A percentile compares a stretch with the other conserved stretches of the same genome.
These are phyloP conservation scores for Delonix regia DNA, from an alignment of 306 rosid genomes.

Conservation along the genomic window DNA sequence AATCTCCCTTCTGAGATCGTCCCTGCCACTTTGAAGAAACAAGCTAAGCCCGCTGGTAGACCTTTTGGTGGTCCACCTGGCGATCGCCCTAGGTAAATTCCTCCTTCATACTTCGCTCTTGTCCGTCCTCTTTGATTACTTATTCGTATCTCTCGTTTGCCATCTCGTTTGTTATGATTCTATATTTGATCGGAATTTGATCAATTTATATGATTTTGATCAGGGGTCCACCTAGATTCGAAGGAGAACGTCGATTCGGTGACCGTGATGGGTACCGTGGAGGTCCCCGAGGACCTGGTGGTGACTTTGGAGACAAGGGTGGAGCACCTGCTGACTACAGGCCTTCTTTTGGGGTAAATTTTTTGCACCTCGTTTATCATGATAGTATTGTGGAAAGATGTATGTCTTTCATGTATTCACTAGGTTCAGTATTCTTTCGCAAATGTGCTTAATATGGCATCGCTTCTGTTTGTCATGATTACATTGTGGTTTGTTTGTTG, in stretches of 20 bases:
- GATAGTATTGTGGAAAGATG: background rate
- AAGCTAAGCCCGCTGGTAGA: slow-evolving; percentile 67
- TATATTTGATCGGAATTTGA: background rate
- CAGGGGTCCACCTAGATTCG: slow-evolving; percentile 77
- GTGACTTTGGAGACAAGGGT: slow-evolving; percentile 79
- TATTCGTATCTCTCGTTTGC: background rate
- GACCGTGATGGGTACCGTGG: slow-evolving; percentile 87
- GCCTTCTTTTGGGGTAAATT: slow-evolving; percentile 66
- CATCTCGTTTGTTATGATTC: background rate
- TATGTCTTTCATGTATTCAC: background rate
- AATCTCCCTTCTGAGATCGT: slow-evolving; percentile 92
- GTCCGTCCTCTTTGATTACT: background rate
- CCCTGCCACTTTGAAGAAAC: slow-evolving; percentile 87
- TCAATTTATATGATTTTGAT: slow-evolving; percentile 21
- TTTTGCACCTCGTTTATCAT: background rate
- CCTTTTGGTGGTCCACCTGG: slow-evolving; percentile 78
- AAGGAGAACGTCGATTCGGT: slow-evolving; percentile 71
- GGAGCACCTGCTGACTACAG: slow-evolving; percentile 83
- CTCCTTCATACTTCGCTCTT: background rate
- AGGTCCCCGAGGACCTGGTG: slow-evolving; percentile 69
- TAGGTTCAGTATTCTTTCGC: background rate
- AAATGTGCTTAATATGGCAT: background rate
- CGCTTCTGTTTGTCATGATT: background rate
- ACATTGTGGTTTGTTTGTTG: background rate
- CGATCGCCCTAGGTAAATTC: slow-evolving; percentile 74